phyloP scores from a whole-genome alignment of 257 asterid species.

The Petunia axillaris region DNA sequence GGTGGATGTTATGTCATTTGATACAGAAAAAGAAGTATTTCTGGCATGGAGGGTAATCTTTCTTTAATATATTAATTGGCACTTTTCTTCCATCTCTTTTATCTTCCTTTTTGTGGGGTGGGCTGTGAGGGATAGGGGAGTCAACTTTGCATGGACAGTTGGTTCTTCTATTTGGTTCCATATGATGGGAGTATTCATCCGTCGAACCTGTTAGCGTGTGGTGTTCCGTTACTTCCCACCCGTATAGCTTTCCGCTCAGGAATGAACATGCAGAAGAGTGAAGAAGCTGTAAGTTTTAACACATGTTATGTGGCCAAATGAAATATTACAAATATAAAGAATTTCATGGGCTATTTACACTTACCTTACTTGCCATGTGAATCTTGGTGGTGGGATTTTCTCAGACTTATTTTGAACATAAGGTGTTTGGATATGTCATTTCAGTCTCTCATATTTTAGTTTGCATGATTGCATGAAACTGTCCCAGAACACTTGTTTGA shows the following conservation, averaged over 20 bases:
- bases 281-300: background rate
- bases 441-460: slow-evolving; percentile 16
- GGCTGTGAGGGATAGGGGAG: background rate
- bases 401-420: background rate
- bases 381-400: slow-evolving; percentile 16
- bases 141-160: background rate
- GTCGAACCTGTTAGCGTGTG: background rate
- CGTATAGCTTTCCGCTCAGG: slow-evolving; percentile 8
- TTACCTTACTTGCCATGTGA: slow-evolving; percentile 11
- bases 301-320: background rate
- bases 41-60: slow-evolving; percentile 95
- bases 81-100: background rate
- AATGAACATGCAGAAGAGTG: slow-evolving; percentile 16
- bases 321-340: background rate
- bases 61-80: slow-evolving; percentile 2
- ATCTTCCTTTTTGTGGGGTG: background rate
- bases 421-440: slow-evolving; percentile 8
- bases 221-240: background rate
- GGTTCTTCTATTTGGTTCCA: background rate
- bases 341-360: slow-evolving; percentile 11
- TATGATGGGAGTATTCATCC: background rate
- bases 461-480: background rate
- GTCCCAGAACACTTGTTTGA: background rate
- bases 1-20: slow-evolving; percentile 96
- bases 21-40: slow-evolving; percentile 84